Evolutionary conservation across 345 rosid genomes (phyloP), one percentile per base, ranked within the genome.

Genomic region (Aquilaria yunnanensis): DNA sequence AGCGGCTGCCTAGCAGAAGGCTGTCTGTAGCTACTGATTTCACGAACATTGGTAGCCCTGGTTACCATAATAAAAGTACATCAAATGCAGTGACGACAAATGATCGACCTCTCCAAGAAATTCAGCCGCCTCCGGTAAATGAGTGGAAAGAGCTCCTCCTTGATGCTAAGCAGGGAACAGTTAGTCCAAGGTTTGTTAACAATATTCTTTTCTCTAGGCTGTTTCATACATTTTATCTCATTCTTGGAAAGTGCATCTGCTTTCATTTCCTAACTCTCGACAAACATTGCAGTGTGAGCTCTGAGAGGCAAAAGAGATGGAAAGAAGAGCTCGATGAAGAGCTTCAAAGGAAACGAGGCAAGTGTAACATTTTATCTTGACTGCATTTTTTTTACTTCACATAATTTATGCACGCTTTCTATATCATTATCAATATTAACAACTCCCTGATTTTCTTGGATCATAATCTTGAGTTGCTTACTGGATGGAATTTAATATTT

Each of bases 301-400:
- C 84, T 33, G 96, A 89, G 69, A 75, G 78, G 62, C 83, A 86
- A 48, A 75, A 74, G 63, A 90, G 78, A 52, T 85, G 96, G 94
- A 81, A 85, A 80, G 92, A 87, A 75, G 98, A 92, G 81, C 97
- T 92, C 52, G 83, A 80, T 64, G 84, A 84, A 77, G 97, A 92
- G 75, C 89, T 92, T 33, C 85, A 84, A 68, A 77, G 75, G 74
- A 70, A 82, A 64, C 73, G 97, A 81, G 96, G 86, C 75, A 75
- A 52, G 75, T 66, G 8, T 37, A 37, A 37, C 43, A 37, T 37
- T 4, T 37, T 5, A 37, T 37, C 8, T 37, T 5, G 8, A 37
- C 43, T 37, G 43, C 43, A 37, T 57, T 53, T 57, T 30, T 31
- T 60, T 64, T 58, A 64, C 16, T 12, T 34, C 46, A 49, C 37